Base-by-base conservation (phyloP, 2,329 filamentous ascomycete genomes). In the Phialophora expanda region DNA sequence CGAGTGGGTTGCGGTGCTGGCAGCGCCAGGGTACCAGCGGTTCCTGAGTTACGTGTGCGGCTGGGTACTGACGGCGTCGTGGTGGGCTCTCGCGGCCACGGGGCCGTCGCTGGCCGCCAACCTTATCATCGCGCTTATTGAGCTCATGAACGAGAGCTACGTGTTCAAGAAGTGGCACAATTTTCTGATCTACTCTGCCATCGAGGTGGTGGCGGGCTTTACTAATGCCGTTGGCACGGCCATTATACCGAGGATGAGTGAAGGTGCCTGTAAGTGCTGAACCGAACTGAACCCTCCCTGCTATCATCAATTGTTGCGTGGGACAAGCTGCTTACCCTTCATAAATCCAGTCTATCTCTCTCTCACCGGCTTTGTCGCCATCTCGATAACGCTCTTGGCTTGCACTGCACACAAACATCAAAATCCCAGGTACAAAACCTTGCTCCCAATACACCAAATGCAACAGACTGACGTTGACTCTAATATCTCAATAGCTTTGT, bases 131-230 rank as follows among this genome's bases (percentile, higher is more conserved):
- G 73, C 73, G 84, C 32, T 38, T 5, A 34, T 56, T 8, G 41
- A 56, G 17, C 51, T 51, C 11, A 56, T 38, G 22, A 34, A 57
- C 30, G 61, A 53, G n/a, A 22, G 26, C 20, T 63, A 63, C 55
- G 53, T 32, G 17, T 56, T 57, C 53, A 63, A 51, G 14, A 17
- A 28, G 3, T 91, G 89, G 87, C 89, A 92, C 71, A 87, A 90
- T 69, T 91, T 91, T 75, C 78, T 91, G 28, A 87, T 92, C 54
- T 91, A 91, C 75, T 81, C 89, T 44, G 87, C 76, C 11, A 88
- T 87, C 73, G 88, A 86, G 3, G 65, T 87, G n/a, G 76, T 84
- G 14, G 86, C 86, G 3, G 85, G 90, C 65, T 63, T 85, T 50
- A 78, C 90, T 76, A 92, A 91, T 68, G 84, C 86, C 1, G 89